Conservation (phyloP, 768 basidiomycete species). For the Sarcodon aspratus region DNA sequence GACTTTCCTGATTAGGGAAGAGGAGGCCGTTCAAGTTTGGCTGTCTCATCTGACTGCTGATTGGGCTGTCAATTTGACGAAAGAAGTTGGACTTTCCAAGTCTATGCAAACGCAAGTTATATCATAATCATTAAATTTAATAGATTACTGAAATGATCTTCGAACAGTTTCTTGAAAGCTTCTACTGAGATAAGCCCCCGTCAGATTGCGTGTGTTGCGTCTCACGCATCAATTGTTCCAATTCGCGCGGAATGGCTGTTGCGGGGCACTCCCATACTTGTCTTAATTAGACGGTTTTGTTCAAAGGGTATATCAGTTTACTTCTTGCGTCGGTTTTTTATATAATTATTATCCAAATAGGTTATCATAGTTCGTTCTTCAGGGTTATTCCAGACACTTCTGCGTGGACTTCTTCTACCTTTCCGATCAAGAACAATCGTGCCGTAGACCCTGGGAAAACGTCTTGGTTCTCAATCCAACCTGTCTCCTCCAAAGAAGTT, state of each 20-base stretch:
- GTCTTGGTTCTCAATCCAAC: not conserved
- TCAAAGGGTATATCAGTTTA: not conserved
- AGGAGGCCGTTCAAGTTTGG: not conserved
- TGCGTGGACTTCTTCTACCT: not conserved
- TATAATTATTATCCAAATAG: not conserved
- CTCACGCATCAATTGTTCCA: not conserved
- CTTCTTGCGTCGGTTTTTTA: not conserved
- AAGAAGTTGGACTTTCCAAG: not conserved
- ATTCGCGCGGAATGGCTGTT: not conserved
- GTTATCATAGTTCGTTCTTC: not conserved
- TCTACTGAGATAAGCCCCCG: not conserved
- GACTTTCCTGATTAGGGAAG: not conserved
- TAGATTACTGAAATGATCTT: not conserved
- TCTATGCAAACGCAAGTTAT: not conserved
- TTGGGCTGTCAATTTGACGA: not conserved
- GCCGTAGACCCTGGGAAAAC: not conserved
- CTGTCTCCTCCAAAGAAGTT: not conserved
- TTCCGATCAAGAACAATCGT: not conserved
- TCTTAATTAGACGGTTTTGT: not conserved
- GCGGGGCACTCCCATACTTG: not conserved
- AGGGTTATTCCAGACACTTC: not conserved
- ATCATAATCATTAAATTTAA: not conserved
- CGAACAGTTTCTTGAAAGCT: not conserved
- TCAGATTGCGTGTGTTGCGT: not conserved
- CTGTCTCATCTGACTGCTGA: not conserved